Evolutionary conservation across 768 basidiomycete genomes (phyloP), one percentile per base, ranked within the genome.

Genomic region (Hericium alpestre): DNA sequence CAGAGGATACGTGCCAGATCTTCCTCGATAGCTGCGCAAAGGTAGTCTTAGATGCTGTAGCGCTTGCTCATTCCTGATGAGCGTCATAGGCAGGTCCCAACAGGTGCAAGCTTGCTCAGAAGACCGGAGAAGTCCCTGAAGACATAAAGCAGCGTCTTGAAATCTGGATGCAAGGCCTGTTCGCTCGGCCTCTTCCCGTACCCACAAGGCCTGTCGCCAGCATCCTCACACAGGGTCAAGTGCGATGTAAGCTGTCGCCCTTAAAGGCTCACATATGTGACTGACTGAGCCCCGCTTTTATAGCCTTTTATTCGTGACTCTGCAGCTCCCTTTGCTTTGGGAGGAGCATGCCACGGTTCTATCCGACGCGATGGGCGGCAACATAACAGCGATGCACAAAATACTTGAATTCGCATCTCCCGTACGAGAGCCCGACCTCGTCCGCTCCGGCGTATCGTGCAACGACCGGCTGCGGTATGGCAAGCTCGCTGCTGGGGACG

Each of bases 391-490:
- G 2, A 46, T 46, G 8, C 16, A n/a, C 2, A 46, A 46, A 3
- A 46, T 20, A 46, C 43, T 20, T 18, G 16, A 32, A 32, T 32
- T 32, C 27, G 27, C 60, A 39, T 57, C 64, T n/a, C 56, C 56
- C 37, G 58, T 63, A n/a, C 38, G 54, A 9, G 58, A 32, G 27
- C 27, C 27, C 58, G 64, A 66, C 27, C 55, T 65, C 38, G 60
- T 61, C 25, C 66, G 68, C 11, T 57, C 59, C 20, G 70, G 66
- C 0, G 68, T 70, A 3, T 66, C 69, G 2, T 71, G 69, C 60
- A 65, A 67, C 49, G 70, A 72, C 56, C 52, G 63, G 15, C 53
- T 54, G 10, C 64, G 64, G 3, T 66, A 66, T 55, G 48, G 60
- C 2, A 55, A 56, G 6, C 64, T 62, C 2, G 50, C 52, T 3